phyloP scores from a whole-genome alignment of 495 filamentous ascomycete species.

The Neurospora tetrasperma region DNA sequence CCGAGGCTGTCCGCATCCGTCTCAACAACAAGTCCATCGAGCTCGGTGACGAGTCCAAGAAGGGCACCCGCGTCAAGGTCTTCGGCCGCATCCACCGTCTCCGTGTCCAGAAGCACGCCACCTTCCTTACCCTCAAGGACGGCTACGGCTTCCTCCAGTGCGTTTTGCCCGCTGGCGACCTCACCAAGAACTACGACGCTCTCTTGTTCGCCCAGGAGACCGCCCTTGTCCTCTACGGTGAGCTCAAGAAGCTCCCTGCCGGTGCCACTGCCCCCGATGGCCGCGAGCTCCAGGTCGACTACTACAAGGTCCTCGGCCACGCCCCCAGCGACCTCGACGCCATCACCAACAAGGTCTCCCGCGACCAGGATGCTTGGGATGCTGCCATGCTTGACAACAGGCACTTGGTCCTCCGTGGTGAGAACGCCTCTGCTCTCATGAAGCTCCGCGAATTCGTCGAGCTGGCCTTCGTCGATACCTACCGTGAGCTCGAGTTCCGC shows the following conservation, averaged over 20 bases:
- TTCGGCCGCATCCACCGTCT: conserved; percentile 79
- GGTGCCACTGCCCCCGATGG: conserved; percentile 72
- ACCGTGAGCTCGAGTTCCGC: conserved; percentile 63
- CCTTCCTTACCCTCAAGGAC: conserved; percentile 80
- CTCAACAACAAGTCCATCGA: conserved; percentile 59
- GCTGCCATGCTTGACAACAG: conserved; percentile 78
- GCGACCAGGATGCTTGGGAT: conserved; percentile 58
- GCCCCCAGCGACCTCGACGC: conserved; percentile 86
- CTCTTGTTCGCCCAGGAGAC: conserved; percentile 82
- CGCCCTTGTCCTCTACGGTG: conserved; percentile 75
- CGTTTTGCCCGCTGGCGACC: conserved; percentile 61
- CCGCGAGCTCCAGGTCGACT: conserved; percentile 92
- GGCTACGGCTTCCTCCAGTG: conserved; percentile 89
- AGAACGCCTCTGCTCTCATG: conserved; percentile 78
- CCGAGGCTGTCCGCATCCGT: conserved; percentile 65
- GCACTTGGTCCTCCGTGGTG: conserved; percentile 84
- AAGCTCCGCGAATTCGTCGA: conserved; percentile 82
- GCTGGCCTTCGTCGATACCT: conserved; percentile 71
- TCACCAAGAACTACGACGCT: conserved; percentile 89
- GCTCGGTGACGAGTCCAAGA: conserved; percentile 49
- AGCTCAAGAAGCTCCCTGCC: conserved; percentile 74
- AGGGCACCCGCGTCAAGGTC: conserved; percentile 72
- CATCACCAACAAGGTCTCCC: conserved; percentile 82
- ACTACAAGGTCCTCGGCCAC: conserved; percentile 74
- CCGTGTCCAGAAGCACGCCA: conserved; percentile 73